Percentiles rank a stretch among this genome's conserved stretches.
Conservation (phyloP, 352 stramenopile species). For the Chrysophaeum taylorii region DNA sequence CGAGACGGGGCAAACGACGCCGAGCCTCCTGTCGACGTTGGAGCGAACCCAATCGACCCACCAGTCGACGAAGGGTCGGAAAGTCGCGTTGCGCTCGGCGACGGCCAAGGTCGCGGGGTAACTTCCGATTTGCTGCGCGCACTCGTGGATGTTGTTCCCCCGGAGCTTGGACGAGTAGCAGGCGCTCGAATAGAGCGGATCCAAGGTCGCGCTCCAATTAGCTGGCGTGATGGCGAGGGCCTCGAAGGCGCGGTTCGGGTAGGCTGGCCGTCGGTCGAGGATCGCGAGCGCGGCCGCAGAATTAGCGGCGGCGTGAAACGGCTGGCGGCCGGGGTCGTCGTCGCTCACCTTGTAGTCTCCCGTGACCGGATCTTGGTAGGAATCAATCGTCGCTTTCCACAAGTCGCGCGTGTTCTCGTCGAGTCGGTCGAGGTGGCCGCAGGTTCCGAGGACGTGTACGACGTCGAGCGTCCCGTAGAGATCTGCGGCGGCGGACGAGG, state of each 20-base stretch:
- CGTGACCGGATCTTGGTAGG: background rate
- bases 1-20: background rate
- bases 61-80: background rate
- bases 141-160: background rate
- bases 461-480: background rate
- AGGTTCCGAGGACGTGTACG: background rate
- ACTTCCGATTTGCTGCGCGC: background rate
- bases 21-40: background rate
- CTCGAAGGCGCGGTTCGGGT: background rate
- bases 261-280: background rate
- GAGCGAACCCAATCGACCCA: background rate
- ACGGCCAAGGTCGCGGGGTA: background rate
- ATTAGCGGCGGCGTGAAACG: background rate
- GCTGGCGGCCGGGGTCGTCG: background rate
- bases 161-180: background rate
- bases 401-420: background rate
- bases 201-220: background rate
- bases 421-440: background rate
- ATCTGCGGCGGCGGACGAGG: no score
- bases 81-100: background rate
- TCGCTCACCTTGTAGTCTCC: background rate
- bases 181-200: background rate
- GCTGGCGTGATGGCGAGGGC: background rate
- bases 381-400: background rate
- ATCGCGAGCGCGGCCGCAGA: background rate